These are phyloP conservation scores for Russula brevipes DNA, from an alignment of 768 basidiomycete genomes.

Conservation along the genomic window DNA sequence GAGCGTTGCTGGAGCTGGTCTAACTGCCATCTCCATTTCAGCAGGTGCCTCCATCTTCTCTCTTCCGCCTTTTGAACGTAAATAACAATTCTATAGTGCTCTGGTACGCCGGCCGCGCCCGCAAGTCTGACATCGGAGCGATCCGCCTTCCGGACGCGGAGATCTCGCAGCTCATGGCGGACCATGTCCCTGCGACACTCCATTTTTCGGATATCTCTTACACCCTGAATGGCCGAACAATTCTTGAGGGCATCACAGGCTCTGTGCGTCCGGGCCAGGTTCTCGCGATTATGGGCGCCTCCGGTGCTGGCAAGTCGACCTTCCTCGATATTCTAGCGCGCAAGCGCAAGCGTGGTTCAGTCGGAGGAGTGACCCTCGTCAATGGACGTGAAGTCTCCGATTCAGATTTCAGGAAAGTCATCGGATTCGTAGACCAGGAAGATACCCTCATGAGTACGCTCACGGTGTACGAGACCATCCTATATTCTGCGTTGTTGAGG, in stretches of 20 bases:
- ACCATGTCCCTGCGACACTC: conserved; percentile 91
- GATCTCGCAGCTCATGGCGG: conserved; percentile 80
- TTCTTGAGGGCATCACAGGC: conserved; percentile 80
- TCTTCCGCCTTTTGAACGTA: not conserved
- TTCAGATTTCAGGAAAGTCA: conserved; percentile 74
- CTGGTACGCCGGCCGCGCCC: conserved; percentile 86
- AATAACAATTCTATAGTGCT: conserved; percentile 44
- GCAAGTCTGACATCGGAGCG: conserved; percentile 58
- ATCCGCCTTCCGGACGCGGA: conserved; percentile 80
- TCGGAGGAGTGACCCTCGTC: conserved; percentile 70
- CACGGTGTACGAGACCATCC: conserved; percentile 96
- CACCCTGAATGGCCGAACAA: conserved; percentile 55
- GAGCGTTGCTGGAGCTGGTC: conserved; percentile 72
- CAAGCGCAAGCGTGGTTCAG: conserved; percentile 76
- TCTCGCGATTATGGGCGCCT: conserved; percentile 95
- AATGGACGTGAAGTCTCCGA: conserved; percentile 79
- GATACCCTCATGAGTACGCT: conserved; percentile 96
- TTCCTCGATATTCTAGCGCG: conserved; percentile 93
- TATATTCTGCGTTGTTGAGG: conserved; percentile 87
- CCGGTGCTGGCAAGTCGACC: conserved; percentile 94
- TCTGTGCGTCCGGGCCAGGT: conserved; percentile 83
- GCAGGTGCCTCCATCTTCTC: conserved; percentile 40
- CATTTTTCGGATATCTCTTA: conserved; percentile 87
- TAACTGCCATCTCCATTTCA: conserved; percentile 65
- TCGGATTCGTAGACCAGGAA: conserved; percentile 97